Percentiles rank a stretch among this genome's conserved stretches.
These are phyloP conservation scores for Anisogramma anomala DNA, from an alignment of 2,329 filamentous ascomycete species.

Conservation along the genomic window DNA sequence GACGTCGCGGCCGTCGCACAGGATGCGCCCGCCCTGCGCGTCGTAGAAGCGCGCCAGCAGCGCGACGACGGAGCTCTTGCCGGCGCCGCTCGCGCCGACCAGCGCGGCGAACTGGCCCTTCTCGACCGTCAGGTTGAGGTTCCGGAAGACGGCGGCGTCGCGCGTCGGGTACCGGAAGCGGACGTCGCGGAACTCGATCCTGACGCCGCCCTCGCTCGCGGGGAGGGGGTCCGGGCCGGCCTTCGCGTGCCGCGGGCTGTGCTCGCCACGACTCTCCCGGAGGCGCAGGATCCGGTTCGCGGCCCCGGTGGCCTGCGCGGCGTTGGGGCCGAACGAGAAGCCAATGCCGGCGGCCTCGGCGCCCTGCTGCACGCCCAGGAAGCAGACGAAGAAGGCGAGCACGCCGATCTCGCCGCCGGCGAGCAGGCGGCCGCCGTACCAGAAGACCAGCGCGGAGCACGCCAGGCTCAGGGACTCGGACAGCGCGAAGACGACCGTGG, in stretches of 20 bases:
- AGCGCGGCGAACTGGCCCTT: slow-evolving; percentile 61
- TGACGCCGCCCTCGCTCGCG: slow-evolving; percentile 37
- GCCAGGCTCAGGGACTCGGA: slow-evolving; percentile 56
- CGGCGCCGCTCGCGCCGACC: slow-evolving; percentile 58
- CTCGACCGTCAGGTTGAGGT: slow-evolving; percentile 51
- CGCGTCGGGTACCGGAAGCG: slow-evolving; percentile 51
- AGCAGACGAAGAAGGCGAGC: slow-evolving; percentile 43
- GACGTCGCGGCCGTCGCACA: slow-evolving; percentile 52
- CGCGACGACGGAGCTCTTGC: slow-evolving; percentile 61
- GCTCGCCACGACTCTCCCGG: slow-evolving; percentile 25
- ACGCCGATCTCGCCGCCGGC: slow-evolving; percentile 35
- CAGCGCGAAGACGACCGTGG: slow-evolving; percentile 55
- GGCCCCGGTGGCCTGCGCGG: slow-evolving; percentile 46
- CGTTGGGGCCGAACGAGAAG: slow-evolving; percentile 55
- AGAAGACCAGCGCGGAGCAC: slow-evolving; percentile 53
- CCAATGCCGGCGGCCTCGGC: slow-evolving; percentile 56
- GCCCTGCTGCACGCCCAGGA: slow-evolving; percentile 56
- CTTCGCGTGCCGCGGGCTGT: neutral
- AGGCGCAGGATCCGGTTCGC: slow-evolving; percentile 48
- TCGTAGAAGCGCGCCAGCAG: slow-evolving; percentile 63
- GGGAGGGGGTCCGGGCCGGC: slow-evolving; percentile 26
- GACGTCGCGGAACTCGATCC: slow-evolving; percentile 44
- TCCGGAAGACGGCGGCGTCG: slow-evolving; percentile 44
- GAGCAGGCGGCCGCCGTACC: slow-evolving; percentile 53
- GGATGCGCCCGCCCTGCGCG: slow-evolving; percentile 48